These are phyloP conservation scores for Boletus sp. DNA, from an alignment of 768 basidiomycete genomes.

Conservation along the genomic window DNA sequence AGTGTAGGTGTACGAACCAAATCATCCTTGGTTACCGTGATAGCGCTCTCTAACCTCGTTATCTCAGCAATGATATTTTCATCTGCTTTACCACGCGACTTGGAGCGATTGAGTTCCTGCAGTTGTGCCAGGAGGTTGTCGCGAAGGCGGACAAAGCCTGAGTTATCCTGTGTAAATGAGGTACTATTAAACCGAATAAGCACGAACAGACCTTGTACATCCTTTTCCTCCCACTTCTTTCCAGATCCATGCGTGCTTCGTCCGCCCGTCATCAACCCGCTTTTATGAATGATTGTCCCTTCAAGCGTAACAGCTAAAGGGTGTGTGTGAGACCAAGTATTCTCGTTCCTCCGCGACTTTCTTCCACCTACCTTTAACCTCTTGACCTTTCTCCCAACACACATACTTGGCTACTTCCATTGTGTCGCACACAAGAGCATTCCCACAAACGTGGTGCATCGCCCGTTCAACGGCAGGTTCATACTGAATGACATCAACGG, in stretches of 20 bases:
- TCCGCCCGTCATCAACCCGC: slow-evolving; percentile 96
- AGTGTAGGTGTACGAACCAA: slow-evolving; percentile 46
- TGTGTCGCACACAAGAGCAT: slow-evolving; percentile 90
- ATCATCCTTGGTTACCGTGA: slow-evolving; percentile 76
- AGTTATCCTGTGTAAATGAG: background rate
- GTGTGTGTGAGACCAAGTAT: background rate
- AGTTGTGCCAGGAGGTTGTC: slow-evolving; percentile 73
- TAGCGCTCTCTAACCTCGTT: slow-evolving; percentile 72
- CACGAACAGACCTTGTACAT: slow-evolving; percentile 67
- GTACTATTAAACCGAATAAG: slow-evolving; percentile 24
- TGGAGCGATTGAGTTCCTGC: slow-evolving; percentile 78
- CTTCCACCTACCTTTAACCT: slow-evolving; percentile 87
- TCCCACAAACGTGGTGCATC: slow-evolving; percentile 95
- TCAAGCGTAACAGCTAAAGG: slow-evolving; percentile 87
- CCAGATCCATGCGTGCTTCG: slow-evolving; percentile 68
- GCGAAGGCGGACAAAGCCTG: slow-evolving; percentile 55
- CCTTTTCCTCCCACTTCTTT: slow-evolving; percentile 94
- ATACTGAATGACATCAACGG: slow-evolving; percentile 81
- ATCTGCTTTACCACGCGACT: slow-evolving; percentile 80
- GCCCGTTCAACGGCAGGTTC: slow-evolving; percentile 87
- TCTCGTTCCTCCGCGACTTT: slow-evolving; percentile 28
- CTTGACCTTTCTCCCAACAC: slow-evolving; percentile 91
- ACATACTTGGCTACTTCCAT: slow-evolving; percentile 91
- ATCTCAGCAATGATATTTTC: slow-evolving; percentile 77
- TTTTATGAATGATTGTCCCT: slow-evolving; percentile 96